A percentile compares a stretch with the other conserved stretches of the same genome.
Conservation (phyloP, 768 basidiomycete genomes). For the Russula earlei region DNA sequence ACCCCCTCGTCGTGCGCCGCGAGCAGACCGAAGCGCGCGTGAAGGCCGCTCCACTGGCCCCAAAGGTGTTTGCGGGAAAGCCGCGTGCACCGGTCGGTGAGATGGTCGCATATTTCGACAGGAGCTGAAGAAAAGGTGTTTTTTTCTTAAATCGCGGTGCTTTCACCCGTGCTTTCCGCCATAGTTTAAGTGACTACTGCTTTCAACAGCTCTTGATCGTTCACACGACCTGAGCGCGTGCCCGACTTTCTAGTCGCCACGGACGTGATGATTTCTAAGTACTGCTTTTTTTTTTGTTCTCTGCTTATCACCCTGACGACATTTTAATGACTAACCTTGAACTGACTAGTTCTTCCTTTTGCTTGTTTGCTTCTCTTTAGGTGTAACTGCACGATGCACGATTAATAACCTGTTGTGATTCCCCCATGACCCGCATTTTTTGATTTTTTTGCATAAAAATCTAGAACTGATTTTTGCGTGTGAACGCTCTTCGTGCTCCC, state of each 20-base stretch:
- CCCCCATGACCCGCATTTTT: no score
- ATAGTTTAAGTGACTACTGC: no score
- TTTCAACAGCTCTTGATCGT: not conserved
- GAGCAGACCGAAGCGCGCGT: slow-evolving; percentile 42
- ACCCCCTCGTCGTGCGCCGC: slow-evolving; percentile 61
- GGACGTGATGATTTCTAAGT: not conserved
- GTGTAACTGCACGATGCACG: not conserved
- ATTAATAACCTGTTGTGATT: not conserved
- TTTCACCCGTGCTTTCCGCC: no score
- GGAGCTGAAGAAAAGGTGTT: not conserved
- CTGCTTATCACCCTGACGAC: not conserved
- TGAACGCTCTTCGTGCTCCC: not conserved
- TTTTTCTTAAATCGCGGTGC: no score
- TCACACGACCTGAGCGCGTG: not conserved
- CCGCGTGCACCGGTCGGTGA: slow-evolving; percentile 69
- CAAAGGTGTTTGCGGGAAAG: slow-evolving; percentile 30
- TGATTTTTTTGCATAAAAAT: no score
- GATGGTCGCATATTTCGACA: slow-evolving; percentile 77
- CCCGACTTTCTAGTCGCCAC: not conserved
- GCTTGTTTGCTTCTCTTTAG: not conserved
- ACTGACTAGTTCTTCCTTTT: not conserved
- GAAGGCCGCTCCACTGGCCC: slow-evolving; percentile 36
- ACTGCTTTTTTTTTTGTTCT: not conserved
- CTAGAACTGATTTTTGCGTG: not conserved
- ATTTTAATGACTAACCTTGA: not conserved